Evolutionary conservation across 371 early-diverging fungal genomes (phyloP).

Genomic region (Polyrhizophydium stewartii): DNA sequence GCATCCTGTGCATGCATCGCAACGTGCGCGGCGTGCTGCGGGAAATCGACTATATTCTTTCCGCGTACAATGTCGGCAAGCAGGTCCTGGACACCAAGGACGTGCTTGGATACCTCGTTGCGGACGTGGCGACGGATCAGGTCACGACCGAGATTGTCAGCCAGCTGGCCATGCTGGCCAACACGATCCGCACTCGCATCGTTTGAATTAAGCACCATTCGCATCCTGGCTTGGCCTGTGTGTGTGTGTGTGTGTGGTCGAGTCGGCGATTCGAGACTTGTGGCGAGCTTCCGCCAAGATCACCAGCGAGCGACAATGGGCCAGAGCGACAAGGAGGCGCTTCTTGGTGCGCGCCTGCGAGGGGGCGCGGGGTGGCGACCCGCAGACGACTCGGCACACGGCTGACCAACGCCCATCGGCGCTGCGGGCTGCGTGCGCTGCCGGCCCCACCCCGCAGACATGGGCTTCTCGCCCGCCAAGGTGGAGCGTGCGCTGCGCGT

Average conservation of each 20-base stretch:
- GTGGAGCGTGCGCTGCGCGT: slow-evolving; percentile 70
- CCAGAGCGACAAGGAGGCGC: slow-evolving; percentile 11
- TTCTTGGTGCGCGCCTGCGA: slow-evolving; percentile 8
- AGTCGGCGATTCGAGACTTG: no score
- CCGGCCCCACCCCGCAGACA: no score
- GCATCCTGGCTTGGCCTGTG: no score
- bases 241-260: no score
- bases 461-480: slow-evolving; percentile 73
- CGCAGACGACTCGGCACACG: no score
- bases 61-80: slow-evolving; percentile 90
- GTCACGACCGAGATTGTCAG: slow-evolving; percentile 39
- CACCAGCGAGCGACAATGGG: no score
- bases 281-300: no score
- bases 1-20: slow-evolving; percentile 84
- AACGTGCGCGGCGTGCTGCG: slow-evolving; percentile 93
- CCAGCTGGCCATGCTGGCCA: slow-evolving; percentile 37
- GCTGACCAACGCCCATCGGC: no score
- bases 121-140: slow-evolving; percentile 30
- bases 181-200: slow-evolving; percentile 33
- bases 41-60: slow-evolving; percentile 87
- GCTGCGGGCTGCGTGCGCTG: no score
- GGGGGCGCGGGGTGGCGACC: no score
- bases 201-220: slow-evolving; percentile 15
- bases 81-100: slow-evolving; percentile 88
- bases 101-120: slow-evolving; percentile 38